Evolutionary conservation across 352 stramenopile genomes (phyloP).

Genomic region (Globisporangium yorkense): DNA sequence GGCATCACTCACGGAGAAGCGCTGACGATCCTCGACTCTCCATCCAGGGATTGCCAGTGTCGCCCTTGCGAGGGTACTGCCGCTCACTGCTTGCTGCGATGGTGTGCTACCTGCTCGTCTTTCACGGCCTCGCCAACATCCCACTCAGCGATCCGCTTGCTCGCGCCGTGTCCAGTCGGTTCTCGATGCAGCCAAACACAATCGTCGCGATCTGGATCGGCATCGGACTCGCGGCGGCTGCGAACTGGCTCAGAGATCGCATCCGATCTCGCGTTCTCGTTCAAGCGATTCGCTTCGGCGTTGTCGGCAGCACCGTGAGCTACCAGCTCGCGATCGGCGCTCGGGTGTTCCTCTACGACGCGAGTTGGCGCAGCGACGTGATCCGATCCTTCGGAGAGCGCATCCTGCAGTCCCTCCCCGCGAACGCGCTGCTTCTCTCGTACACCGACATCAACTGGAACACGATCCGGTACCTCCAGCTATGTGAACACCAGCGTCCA

Average conservation of each 20-base stretch:
- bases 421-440: constrained; percentile 49
- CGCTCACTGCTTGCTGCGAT: constrained; percentile 43
- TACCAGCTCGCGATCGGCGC: constrained; percentile 14
- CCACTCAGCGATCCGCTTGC: constrained; percentile 81
- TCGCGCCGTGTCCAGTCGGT: constrained; percentile 86
- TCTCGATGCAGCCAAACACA: constrained; percentile 90
- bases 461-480: constrained; percentile 61
- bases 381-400: constrained; percentile 30
- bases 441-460: constrained; percentile 87
- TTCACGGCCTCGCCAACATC: constrained; percentile 91
- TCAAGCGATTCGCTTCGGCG: constrained; percentile 7
- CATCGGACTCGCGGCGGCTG: constrained; percentile 37
- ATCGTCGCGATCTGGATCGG: constrained; percentile 79
- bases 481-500: constrained; percentile 40
- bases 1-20: not conserved
- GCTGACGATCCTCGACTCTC: not conserved
- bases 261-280: not conserved
- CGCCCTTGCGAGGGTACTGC: not conserved
- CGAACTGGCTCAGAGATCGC: constrained; percentile 5
- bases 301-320: constrained; percentile 6
- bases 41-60: not conserved
- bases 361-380: constrained; percentile 16
- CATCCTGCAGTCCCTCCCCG: constrained; percentile 40
- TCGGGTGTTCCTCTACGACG: not conserved
- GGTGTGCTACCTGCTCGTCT: constrained; percentile 83